Evolutionary conservation across 371 early-diverging fungal genomes (phyloP).

Genomic region (Mucor saturninus): DNA sequence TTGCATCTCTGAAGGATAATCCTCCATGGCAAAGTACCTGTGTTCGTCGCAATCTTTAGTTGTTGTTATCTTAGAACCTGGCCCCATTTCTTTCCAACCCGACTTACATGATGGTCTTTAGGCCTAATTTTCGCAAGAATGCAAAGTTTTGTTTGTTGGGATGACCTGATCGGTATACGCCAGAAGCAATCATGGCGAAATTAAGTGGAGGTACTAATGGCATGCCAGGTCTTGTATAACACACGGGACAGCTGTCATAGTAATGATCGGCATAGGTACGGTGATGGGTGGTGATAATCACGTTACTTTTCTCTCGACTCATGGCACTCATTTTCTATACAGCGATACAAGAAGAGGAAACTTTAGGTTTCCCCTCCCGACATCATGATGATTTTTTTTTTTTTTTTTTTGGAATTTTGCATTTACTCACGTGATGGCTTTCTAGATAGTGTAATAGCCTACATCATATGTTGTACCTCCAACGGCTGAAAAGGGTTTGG

Average conservation of each 20-base stretch:
- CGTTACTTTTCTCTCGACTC: conserved; percentile 5
- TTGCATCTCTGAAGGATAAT: conserved; percentile 79
- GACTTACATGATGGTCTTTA: conserved; percentile 78
- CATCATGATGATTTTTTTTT: too few relatives aligned
- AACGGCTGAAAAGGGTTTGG: too few relatives aligned
- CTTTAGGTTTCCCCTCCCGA: too few relatives aligned
- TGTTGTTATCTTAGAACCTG: too few relatives aligned
- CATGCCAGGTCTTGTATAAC: conserved; percentile 45
- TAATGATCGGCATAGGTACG: conserved; percentile 7
- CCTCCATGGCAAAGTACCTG: conserved; percentile 81
- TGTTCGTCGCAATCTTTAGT: not conserved
- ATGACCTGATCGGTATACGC: conserved; percentile 87
- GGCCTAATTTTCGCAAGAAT: conserved; percentile 75
- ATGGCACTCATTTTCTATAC: too few relatives aligned
- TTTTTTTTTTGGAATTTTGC: too few relatives aligned
- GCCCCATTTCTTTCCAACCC: not conserved
- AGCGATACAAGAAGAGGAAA: too few relatives aligned
- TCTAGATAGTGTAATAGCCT: too few relatives aligned
- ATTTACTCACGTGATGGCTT: too few relatives aligned
- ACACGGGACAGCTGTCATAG: conserved; percentile 42
- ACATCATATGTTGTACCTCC: too few relatives aligned
- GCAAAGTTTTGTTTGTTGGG: conserved; percentile 83
- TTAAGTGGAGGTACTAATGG: conserved; percentile 87
- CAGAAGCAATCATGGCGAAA: conserved; percentile 86
- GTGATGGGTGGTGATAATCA: conserved; percentile 8